Evolutionary conservation across 148 eudicot genomes (phyloP).

Genomic region (Euryodendron excelsum): DNA sequence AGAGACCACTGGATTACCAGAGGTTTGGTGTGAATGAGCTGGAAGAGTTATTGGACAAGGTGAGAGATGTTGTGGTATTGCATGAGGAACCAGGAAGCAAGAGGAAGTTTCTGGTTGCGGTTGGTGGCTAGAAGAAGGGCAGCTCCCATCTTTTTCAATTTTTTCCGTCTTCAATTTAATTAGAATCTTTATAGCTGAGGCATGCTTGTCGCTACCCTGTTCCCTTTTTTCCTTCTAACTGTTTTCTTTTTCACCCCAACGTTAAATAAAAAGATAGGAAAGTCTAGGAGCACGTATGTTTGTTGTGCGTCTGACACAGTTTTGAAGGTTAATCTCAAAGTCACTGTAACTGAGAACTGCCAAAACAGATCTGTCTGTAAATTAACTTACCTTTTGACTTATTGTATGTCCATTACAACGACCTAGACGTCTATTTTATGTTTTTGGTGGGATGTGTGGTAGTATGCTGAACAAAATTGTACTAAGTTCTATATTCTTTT

Average conservation of each 20-base stretch:
- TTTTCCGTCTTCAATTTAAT: background rate
- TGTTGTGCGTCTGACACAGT: background rate
- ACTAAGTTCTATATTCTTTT: no score
- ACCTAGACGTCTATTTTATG: no score
- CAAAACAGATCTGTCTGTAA: background rate
- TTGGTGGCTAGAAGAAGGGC: slow-evolving; percentile 29
- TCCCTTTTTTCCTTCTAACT: background rate
- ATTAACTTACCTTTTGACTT: background rate
- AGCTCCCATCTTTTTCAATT: background rate
- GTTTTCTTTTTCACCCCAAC: background rate
- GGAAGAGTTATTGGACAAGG: slow-evolving; percentile 66
- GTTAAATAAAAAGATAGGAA: background rate
- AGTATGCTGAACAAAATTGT: background rate
- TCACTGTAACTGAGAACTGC: background rate
- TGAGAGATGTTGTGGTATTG: slow-evolving; percentile 68
- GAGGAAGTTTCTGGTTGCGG: slow-evolving; percentile 64
- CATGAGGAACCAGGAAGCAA: slow-evolving; percentile 59
- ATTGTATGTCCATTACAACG: background rate
- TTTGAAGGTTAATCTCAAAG: background rate
- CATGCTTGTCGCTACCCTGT: slow-evolving; percentile 1
- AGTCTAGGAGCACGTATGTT: slow-evolving; percentile 12
- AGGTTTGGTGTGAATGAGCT: slow-evolving; percentile 61
- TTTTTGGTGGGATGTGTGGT: background rate
- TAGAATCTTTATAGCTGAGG: slow-evolving; percentile 13
- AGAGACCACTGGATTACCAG: slow-evolving; percentile 48